These are phyloP conservation scores for Ramaria rubella DNA, from an alignment of 768 basidiomycete genomes.

Conservation along the genomic window DNA sequence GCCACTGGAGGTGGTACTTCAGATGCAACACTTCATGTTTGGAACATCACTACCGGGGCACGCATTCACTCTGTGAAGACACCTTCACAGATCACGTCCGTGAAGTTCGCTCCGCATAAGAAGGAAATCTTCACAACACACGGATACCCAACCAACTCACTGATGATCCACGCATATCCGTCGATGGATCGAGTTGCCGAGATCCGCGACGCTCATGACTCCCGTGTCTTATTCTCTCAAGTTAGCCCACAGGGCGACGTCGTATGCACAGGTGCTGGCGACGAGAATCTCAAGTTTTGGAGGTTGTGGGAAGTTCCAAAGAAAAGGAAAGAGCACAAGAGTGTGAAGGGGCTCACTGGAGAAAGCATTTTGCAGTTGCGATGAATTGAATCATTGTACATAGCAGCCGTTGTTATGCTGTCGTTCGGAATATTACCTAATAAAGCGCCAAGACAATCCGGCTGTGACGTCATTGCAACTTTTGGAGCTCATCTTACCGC, in stretches of 20 bases:
- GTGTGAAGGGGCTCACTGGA: background rate
- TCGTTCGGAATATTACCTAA: background rate
- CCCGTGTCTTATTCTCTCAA: slow-evolving; percentile 79
- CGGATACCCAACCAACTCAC: slow-evolving; percentile 83
- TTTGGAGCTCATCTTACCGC: background rate
- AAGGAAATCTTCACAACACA: slow-evolving; percentile 92
- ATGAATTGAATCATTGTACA: background rate
- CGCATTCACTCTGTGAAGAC: slow-evolving; percentile 83
- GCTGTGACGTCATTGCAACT: background rate
- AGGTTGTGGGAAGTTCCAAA: slow-evolving; percentile 65
- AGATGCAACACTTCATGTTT: slow-evolving; percentile 84
- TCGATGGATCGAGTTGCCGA: slow-evolving; percentile 73
- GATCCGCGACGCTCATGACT: slow-evolving; percentile 90
- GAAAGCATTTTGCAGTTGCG: slow-evolving; percentile 12
- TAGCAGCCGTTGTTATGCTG: background rate
- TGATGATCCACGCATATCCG: slow-evolving; percentile 84
- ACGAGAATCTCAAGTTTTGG: slow-evolving; percentile 98
- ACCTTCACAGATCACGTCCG: slow-evolving; percentile 85
- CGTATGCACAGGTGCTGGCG: slow-evolving; percentile 86
- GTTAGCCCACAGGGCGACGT: slow-evolving; percentile 86
- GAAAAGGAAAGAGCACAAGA: slow-evolving; percentile 45
- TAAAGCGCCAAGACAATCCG: background rate
- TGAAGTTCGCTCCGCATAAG: slow-evolving; percentile 79
- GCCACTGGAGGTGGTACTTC: slow-evolving; percentile 94
- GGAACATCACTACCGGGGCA: slow-evolving; percentile 90